Evolutionary conservation across 164 flowering plant genomes (phyloP), one percentile per base, ranked within the genome.

Genomic region (Aristolochia californica): DNA sequence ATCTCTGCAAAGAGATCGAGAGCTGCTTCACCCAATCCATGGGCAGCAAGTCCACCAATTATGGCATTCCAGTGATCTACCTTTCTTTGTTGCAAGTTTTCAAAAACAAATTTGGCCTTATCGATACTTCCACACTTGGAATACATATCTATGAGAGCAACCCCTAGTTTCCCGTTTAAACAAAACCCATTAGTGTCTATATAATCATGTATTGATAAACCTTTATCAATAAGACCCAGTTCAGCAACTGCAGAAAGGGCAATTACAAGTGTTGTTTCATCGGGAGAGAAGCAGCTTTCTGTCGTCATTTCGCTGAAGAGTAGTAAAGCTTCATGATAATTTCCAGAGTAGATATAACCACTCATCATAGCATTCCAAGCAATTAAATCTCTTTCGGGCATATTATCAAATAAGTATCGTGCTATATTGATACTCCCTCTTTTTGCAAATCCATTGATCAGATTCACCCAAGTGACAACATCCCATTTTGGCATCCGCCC

Each of bases 31-130:
- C 84, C 86, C 11, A 70, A 62, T 12, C 91, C 91, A 61, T 87
- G 86, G 51, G 76, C 62, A 15, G 91, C 91, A 28, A 82, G 67
- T 34, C 95, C 91, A 62, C 81, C 71, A 34, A 87, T 84, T 70
- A 87, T 74, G n/a, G 95, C 84, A 69, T 80, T 87, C 86, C 88
- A 87, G 45, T 80, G 82, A 60, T 77, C 81, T 22, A 84, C 70
- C 44, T 55, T 64, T 55, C 59, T 82, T 26, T 56, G 62, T 48
- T 69, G 60, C 43, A 77, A 40, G 17, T 48, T 63, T 23, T 76
- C 69, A 58, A 86, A 86, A 1, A 82, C 73, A 16, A 28, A n/a
- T 25, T 66, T 43, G 5, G 90, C 88, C 43, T 53, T 64, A 21
- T 76, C 73, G 58, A 86, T 71, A 59, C 70, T 72, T 11, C 90